Base-by-base conservation (phyloP, 225 moss, liverwort and hornwort species). In the Physcomitrellopsis africana region DNA sequence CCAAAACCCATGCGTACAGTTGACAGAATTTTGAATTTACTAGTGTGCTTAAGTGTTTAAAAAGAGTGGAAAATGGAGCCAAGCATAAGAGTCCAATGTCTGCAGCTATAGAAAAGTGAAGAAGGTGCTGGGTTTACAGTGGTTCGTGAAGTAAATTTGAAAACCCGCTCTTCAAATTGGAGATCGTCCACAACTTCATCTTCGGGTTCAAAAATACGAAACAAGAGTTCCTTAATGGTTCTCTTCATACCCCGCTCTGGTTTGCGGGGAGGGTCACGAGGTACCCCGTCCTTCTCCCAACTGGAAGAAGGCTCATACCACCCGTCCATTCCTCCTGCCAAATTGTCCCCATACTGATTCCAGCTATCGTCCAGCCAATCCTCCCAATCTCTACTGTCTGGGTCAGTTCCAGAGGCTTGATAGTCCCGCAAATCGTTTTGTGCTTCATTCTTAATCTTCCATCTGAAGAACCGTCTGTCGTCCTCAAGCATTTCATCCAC, bases 181-280 rank as follows among this genome's bases (percentile, higher is more conserved):
- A 94, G 86, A 69, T 94, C 93, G n/a, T 88, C 91, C 61, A 85
- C 68, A 41, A 91, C 93, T 80, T 94, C 93, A 48, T 86, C 93
- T 76, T 94, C 84, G 53, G 79, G 68, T 63, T 94, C 93, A 49
- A 94, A 90, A 42, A 91, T 85, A 43, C 93, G 89, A 12, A 86
- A 63, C 9, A 94, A 68, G 27, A 94, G 78, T 64, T 94, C 93
- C 59, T 89, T 91, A 3, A 94, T 84, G 8, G 89, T 91, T 51
- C 93, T 72, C 77, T 82, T 88, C 93, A 94, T 94, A 49, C 93
- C 93, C 58, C 93, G 87, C 67, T 91, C 93, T 61, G 93, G 89
- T 77, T 88, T 89, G 67, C 76, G 77, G 37, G 93, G 93, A 52
- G 93, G 73, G 15, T 82, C 80, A 15, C 91, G 75, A 14, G 93